A percentile compares a stretch with the other conserved stretches of the same genome.
phyloP scores from a whole-genome alignment of 305 asterid genomes.

The Ilex paraguariensis region DNA sequence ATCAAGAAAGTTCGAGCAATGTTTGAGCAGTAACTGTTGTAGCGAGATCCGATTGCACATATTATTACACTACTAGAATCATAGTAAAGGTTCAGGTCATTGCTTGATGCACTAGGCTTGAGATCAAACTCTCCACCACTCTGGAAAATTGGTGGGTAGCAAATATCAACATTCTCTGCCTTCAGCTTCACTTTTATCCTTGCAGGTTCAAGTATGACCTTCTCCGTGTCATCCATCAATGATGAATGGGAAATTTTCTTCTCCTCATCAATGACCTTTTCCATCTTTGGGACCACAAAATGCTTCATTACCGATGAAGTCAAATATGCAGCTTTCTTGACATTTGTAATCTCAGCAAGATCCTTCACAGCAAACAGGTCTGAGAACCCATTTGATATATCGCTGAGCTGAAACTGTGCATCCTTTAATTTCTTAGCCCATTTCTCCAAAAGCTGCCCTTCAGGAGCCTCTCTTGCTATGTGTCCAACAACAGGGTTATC shows the following conservation, averaged over 20 bases:
- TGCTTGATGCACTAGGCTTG: conserved; percentile 67
- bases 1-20: conserved; percentile 66
- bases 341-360: conserved; percentile 38
- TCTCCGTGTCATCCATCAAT: conserved; percentile 69
- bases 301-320: conserved; percentile 57
- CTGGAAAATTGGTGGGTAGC: conserved; percentile 34
- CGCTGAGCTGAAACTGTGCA: conserved; percentile 41
- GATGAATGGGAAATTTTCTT: conserved; percentile 54
- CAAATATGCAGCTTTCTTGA: conserved; percentile 71
- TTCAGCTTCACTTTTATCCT: conserved; percentile 59
- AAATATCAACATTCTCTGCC: conserved; percentile 74
- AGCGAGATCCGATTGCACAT: conserved; percentile 74
- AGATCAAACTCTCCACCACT: conserved; percentile 64
- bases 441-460: conserved; percentile 49
- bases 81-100: conserved; percentile 52
- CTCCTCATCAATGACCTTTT: conserved; percentile 59
- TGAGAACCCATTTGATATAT: conserved; percentile 57
- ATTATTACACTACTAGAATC: conserved; percentile 59
- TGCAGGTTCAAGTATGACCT: conserved; percentile 54
- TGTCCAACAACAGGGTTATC: conserved; percentile 41
- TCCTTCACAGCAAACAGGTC: conserved; percentile 38
- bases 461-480: conserved; percentile 59
- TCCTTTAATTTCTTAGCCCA: conserved; percentile 54
- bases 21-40: conserved; percentile 73
- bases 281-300: conserved; percentile 68